Base-by-base conservation (phyloP, 768 basidiomycete genomes). In the Neoboletus brunneissimus region DNA sequence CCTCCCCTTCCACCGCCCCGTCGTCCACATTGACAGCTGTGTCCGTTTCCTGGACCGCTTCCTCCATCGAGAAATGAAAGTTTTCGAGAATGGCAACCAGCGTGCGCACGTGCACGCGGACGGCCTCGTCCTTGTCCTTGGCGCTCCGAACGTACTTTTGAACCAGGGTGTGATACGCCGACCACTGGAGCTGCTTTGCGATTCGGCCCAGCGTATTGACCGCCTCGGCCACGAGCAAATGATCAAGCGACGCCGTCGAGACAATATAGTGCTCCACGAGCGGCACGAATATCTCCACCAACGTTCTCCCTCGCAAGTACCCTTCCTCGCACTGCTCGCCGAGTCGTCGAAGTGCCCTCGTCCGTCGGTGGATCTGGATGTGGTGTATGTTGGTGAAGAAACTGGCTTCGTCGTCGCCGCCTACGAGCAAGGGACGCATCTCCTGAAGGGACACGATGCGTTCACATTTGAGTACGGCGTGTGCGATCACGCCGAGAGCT, bases 361-460 rank as follows among this genome's bases (percentile, higher is more conserved):
- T 85, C 23, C 96, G 86, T 59, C 95, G 85, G 70, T 98, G 95
- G 3, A 88, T 75, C 72, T 99, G 77, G 87, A n/a, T n/a, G n/a
- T n/a, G n/a, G n/a, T n/a, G n/a, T n/a, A n/a, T n/a, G n/a, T n/a
- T n/a, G n/a, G n/a, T 88, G 81, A 99, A 98, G 76, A 98, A 95
- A 67, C 89, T 94, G 32, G 93, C 94, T 71, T 99, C 96, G 48
- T 90, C 87, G 67, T 98, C 94, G 1, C 92, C 95, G 18, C 79
- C 84, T 9, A 90, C 91, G 32, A 98, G 79, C 8, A 98, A 73
- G 12, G 85, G 79, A 23, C 76, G 83, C 85, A 98, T 86, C 67
- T 98, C 94, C 48, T 84, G 84, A 27, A 98, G 72, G 2, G 81
- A 70, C 0, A 74, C 66, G 31, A 94, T 75, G 20, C 77, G 72